Conservation (phyloP, 1,284 basidiomycete genomes). For the Wallemia hederae region DNA sequence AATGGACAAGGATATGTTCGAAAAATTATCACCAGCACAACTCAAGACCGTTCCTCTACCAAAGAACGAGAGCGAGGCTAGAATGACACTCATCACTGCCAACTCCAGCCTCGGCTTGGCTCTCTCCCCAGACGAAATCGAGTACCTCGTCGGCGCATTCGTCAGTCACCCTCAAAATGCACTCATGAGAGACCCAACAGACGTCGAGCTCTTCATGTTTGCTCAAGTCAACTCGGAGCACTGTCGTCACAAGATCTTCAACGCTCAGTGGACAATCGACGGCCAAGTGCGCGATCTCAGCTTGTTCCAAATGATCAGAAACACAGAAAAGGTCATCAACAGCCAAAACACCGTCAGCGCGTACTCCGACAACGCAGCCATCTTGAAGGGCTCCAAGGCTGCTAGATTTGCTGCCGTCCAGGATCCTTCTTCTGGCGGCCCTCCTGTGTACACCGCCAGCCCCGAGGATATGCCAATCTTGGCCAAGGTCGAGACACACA, state of each 20-base stretch:
- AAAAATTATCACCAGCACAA: constrained; percentile 27
- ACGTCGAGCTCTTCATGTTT: constrained; percentile 99
- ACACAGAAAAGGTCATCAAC: constrained; percentile 51
- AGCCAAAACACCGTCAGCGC: constrained; percentile 64
- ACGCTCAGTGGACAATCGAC: constrained; percentile 83
- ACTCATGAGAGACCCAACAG: constrained; percentile 55
- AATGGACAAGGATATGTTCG: constrained; percentile 33
- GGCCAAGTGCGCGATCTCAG: constrained; percentile 35
- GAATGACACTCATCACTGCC: constrained; percentile 31
- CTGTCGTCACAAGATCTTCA: constrained; percentile 98
- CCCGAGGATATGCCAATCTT: constrained; percentile 62
- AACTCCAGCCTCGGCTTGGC: constrained; percentile 73
- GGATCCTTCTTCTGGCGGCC: constrained; percentile 12
- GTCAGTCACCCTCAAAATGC: constrained; percentile 29
- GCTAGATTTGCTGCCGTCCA: constrained; percentile 46
- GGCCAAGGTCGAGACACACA: constrained; percentile 97
- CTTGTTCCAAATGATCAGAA: constrained; percentile 91
- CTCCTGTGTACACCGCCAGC: constrained; percentile 25
- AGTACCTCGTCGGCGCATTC: constrained; percentile 75
- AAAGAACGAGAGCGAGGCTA: constrained; percentile 19
- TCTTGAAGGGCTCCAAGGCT: constrained; percentile 42
- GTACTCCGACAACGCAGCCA: constrained; percentile 94
- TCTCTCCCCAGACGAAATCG: constrained; percentile 62
- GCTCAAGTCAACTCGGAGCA: constrained; percentile 99
- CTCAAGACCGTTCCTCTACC: constrained; percentile 35